These are phyloP conservation scores for Omphalotus guepiniiformis DNA, from an alignment of 768 basidiomycete genomes.

Conservation along the genomic window DNA sequence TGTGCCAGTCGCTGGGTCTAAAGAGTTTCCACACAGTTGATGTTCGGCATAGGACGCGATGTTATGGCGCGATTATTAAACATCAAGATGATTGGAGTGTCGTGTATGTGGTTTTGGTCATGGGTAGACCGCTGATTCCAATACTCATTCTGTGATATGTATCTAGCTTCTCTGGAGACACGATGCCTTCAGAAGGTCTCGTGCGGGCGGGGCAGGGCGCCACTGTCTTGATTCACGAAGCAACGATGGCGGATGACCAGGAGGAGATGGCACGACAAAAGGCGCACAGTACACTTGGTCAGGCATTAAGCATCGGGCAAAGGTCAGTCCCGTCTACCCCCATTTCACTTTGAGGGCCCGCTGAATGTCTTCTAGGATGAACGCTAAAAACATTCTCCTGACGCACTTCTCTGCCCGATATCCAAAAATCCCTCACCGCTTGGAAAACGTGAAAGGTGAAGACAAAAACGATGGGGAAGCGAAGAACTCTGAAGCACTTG, in stretches of 20 bases:
- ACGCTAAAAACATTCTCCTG: conserved; percentile 77
- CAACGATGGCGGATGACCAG: conserved; percentile 87
- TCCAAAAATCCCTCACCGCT: conserved; percentile 73
- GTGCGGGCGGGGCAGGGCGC: conserved; percentile 50
- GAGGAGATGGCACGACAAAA: conserved; percentile 67
- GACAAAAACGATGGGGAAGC: conserved; percentile 12
- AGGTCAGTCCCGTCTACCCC: conserved; percentile 41
- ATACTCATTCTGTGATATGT: no score
- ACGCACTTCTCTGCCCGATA: conserved; percentile 96
- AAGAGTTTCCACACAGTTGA: conserved; percentile 61
- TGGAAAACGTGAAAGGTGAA: conserved; percentile 17
- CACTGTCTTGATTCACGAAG: conserved; percentile 90
- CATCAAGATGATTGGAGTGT: conserved; percentile 75
- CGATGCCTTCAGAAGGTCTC: conserved; percentile 67
- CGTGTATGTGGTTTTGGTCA: conserved; percentile 50
- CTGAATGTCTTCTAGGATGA: conserved; percentile 54
- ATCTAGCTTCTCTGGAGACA: conserved; percentile 87
- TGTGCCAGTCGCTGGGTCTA: conserved; percentile 55
- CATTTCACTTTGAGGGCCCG: neutral
- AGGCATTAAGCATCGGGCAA: conserved; percentile 76
- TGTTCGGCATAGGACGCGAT: conserved; percentile 67
- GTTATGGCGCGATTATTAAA: conserved; percentile 67
- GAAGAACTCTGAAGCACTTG: neutral
- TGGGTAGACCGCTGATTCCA: no score
- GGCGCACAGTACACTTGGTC: conserved; percentile 86